Evolutionary conservation across 2,329 filamentous ascomycete species (phyloP).

Genomic region (Simplicillium aogashimaense): DNA sequence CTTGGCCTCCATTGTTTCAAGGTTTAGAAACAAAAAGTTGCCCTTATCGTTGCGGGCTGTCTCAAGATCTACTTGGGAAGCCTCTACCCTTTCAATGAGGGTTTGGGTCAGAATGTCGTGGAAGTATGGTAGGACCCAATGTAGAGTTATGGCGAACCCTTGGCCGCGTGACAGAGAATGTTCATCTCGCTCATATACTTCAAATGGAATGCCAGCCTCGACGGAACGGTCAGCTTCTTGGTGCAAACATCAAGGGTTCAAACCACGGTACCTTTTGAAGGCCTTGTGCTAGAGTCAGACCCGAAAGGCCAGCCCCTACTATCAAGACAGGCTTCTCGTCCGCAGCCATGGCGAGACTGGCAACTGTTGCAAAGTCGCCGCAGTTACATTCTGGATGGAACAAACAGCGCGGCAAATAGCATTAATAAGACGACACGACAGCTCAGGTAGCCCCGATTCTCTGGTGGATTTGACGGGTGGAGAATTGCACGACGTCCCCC

Average conservation of each 20-base stretch:
- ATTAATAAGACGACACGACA: no score
- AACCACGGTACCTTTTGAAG: slow-evolving; percentile 18
- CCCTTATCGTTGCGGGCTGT: slow-evolving; percentile 27
- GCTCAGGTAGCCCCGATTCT: no score
- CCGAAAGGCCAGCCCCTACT: slow-evolving; percentile 25
- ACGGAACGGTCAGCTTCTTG: background rate
- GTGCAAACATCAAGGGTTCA: background rate
- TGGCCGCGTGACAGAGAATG: slow-evolving; percentile 21
- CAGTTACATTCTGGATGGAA: no score
- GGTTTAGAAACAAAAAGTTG: slow-evolving; percentile 29
- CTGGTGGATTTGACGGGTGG: no score
- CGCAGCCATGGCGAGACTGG: no score
- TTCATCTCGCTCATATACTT: slow-evolving; percentile 20
- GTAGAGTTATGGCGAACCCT: slow-evolving; percentile 51
- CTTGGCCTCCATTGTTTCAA: slow-evolving; percentile 23
- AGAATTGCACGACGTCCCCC: no score
- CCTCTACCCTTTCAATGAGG: slow-evolving; percentile 13
- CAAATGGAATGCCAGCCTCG: slow-evolving; percentile 17
- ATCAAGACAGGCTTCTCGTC: slow-evolving; percentile 20
- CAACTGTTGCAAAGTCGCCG: no score
- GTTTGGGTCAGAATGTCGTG: slow-evolving; percentile 13
- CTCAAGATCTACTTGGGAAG: slow-evolving; percentile 20
- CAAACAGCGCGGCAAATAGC: no score
- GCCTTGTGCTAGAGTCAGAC: slow-evolving; percentile 24
- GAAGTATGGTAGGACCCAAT: slow-evolving; percentile 39